Evolutionary conservation across 768 basidiomycete species (phyloP).

Genomic region (Trametes cubensis): DNA sequence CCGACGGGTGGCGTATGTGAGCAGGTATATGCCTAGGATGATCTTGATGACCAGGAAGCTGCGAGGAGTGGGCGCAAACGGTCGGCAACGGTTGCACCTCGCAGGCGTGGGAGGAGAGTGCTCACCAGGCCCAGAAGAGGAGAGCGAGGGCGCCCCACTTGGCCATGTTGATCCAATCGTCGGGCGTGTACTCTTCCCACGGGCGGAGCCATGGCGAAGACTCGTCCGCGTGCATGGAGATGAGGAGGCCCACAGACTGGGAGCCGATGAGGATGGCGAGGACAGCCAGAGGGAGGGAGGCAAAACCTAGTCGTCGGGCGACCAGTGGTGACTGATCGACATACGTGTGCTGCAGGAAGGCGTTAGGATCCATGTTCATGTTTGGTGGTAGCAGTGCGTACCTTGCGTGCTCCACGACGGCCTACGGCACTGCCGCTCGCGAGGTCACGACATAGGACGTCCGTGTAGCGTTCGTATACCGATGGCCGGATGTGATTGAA

Average conservation of each 20-base stretch:
- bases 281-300: constrained; percentile 88
- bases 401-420: constrained; percentile 71
- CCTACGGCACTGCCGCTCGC: constrained; percentile 76
- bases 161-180: constrained; percentile 52
- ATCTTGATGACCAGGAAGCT: constrained; percentile 88
- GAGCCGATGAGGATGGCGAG: constrained; percentile 76
- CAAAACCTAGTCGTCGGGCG: constrained; percentile 91
- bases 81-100: neutral
- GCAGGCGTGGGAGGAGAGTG: constrained; percentile 10
- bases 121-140: constrained; percentile 85
- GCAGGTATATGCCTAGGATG: constrained; percentile 86
- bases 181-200: constrained; percentile 44
- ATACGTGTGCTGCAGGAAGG: constrained; percentile 68
- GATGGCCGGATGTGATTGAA: constrained; percentile 97
- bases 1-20: constrained; percentile 79
- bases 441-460: constrained; percentile 93
- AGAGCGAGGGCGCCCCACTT: constrained; percentile 70
- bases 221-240: constrained; percentile 43
- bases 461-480: constrained; percentile 93
- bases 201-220: constrained; percentile 49
- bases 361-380: neutral
- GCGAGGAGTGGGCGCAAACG: neutral
- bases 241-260: constrained; percentile 66
- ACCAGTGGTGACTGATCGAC: constrained; percentile 96
- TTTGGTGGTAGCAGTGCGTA: constrained; percentile 30